Evolutionary conservation across 441 rosid species (phyloP).

Genomic region (Gossypium trilobum): DNA sequence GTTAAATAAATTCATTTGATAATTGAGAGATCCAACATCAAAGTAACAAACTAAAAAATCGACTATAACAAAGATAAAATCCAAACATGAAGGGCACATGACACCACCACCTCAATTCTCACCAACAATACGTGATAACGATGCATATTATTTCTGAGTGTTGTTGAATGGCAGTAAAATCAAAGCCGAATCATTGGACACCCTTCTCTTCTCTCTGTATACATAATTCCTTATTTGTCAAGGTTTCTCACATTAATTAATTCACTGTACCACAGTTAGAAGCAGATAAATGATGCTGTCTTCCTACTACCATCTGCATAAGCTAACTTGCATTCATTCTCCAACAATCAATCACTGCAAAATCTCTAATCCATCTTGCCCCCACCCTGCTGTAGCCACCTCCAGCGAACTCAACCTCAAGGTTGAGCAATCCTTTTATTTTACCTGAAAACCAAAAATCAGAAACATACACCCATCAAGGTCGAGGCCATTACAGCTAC

Average conservation of each 20-base stretch:
- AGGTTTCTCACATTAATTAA: not conserved
- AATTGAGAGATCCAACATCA: not conserved
- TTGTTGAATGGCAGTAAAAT: not conserved
- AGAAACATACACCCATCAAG: not conserved
- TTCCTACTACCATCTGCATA: not conserved
- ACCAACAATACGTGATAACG: not conserved
- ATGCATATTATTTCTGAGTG: not conserved
- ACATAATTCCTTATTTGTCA: not conserved
- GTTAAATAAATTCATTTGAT: not conserved
- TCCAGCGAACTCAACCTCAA: not conserved
- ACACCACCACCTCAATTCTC: not conserved
- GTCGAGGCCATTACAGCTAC: not conserved
- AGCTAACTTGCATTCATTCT: not conserved
- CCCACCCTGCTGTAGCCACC: not conserved
- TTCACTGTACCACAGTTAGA: not conserved
- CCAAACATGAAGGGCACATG: not conserved
- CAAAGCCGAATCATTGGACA: no score
- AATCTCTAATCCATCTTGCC: conserved; percentile 6
- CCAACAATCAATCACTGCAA: not conserved
- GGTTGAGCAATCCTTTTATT: not conserved
- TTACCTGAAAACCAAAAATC: not conserved
- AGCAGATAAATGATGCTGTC: not conserved
- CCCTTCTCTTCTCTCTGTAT: not conserved
- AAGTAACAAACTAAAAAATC: not conserved
- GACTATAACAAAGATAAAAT: not conserved